A percentile compares a stretch with the other conserved stretches of the same genome.
These are phyloP conservation scores for Aspergillus fischeri DNA, from an alignment of 2,329 filamentous ascomycete species.

Conservation along the genomic window DNA sequence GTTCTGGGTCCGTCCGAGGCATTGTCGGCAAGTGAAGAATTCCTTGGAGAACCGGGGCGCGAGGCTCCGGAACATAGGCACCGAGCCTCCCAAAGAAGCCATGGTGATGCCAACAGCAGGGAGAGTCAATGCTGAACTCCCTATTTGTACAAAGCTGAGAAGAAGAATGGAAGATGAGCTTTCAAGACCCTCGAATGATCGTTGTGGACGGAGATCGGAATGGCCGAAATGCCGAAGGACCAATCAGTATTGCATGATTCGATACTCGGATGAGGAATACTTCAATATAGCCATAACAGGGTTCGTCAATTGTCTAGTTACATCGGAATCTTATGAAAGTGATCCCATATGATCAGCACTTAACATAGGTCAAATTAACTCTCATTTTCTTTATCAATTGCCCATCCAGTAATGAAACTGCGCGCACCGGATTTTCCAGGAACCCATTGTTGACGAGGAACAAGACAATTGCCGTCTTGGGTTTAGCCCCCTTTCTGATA, in stretches of 20 bases:
- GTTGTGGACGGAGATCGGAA: constrained; percentile 7
- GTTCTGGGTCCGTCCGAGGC: constrained; percentile 28
- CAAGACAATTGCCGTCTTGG: constrained; percentile 1
- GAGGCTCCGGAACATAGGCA: constrained; percentile 30
- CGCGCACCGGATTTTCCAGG: not conserved
- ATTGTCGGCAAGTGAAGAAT: constrained; percentile 42
- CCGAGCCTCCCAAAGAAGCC: constrained; percentile 30
- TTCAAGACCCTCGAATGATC: not conserved
- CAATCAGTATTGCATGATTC: constrained; percentile 19
- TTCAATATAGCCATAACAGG: not conserved
- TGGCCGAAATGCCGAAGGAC: constrained; percentile 10
- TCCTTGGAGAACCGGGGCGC: constrained; percentile 35
- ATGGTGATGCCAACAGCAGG: constrained; percentile 18
- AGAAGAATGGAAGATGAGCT: not conserved
- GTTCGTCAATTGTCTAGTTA: not conserved
- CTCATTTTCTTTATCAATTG: not conserved
- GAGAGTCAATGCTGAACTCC: not conserved
- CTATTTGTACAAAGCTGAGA: not conserved
- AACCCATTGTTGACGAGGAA: not conserved
- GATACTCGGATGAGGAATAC: not conserved
- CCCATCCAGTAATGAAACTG: not conserved
- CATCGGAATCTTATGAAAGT: not conserved
- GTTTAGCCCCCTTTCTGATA: constrained; percentile 7
- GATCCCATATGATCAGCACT: not conserved
- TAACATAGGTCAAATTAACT: not conserved